Conservation (phyloP, 305 asterid species). For the Fraxinus floribunda region DNA sequence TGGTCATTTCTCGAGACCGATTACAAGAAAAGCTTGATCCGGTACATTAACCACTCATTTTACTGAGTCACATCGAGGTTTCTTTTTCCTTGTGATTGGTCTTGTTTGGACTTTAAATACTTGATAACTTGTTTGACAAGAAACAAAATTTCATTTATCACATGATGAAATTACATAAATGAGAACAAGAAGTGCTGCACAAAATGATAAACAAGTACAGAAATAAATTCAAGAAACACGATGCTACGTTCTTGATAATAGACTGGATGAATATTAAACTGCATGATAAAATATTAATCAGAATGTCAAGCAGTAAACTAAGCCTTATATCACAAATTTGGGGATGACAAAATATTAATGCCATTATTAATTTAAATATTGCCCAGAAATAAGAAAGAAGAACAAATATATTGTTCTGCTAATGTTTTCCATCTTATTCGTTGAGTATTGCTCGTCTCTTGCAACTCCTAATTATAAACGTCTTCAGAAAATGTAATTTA, state of each 20-base stretch:
- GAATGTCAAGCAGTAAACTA: neutral
- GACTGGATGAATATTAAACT: neutral
- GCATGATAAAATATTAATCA: neutral
- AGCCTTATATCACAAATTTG: neutral
- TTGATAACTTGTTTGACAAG: neutral
- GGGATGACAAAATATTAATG: neutral
- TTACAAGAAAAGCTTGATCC: constrained; percentile 67
- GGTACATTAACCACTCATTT: constrained; percentile 39
- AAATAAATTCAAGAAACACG: neutral
- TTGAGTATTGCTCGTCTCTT: neutral
- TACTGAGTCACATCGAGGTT: neutral
- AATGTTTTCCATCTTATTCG: neutral
- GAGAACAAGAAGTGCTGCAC: neutral
- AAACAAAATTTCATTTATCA: neutral
- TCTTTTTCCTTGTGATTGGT: neutral
- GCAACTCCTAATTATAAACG: neutral
- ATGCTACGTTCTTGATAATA: neutral
- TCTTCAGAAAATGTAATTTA: neutral
- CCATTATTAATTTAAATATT: neutral
- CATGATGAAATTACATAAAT: neutral
- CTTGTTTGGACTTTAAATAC: neutral
- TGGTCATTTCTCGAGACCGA: constrained; percentile 70
- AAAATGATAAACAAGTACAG: neutral
- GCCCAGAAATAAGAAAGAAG: neutral
- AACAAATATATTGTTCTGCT: neutral